Percentiles rank a stretch among this genome's conserved stretches.
These are phyloP conservation scores for Nigrospora sphaerica DNA, from an alignment of 2,329 filamentous ascomycete genomes.

Conservation along the genomic window DNA sequence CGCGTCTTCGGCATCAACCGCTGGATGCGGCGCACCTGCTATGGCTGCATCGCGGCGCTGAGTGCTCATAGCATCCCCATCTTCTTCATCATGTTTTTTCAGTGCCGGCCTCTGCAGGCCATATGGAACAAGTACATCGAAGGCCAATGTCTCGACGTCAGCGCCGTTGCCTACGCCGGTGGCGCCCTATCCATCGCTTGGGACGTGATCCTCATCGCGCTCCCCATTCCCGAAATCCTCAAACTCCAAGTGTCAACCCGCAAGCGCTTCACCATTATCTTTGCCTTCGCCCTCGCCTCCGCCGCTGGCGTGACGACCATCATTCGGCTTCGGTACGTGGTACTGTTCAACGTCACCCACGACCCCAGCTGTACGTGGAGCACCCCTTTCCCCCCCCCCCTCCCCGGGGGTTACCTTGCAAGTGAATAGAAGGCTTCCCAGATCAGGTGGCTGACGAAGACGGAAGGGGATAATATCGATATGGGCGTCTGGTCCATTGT, in stretches of 20 bases:
- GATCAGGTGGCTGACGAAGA: no score
- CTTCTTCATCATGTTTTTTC: not conserved
- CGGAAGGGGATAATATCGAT: no score
- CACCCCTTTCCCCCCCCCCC: not conserved
- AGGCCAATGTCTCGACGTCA: constrained; percentile 49
- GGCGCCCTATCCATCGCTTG: constrained; percentile 63
- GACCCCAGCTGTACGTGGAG: constrained; percentile 13
- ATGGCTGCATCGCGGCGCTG: not conserved
- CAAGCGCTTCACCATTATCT: constrained; percentile 57
- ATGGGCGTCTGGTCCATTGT: not conserved
- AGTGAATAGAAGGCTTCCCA: no score
- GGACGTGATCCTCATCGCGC: constrained; percentile 56
- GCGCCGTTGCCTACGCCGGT: constrained; percentile 59
- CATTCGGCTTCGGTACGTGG: constrained; percentile 13
- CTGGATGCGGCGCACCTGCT: not conserved
- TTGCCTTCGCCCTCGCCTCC: constrained; percentile 60
- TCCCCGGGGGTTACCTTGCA: not conserved
- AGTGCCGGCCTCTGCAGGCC: not conserved
- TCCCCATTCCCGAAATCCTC: constrained; percentile 38
- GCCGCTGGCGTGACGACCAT: constrained; percentile 14
- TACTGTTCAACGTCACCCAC: constrained; percentile 8
- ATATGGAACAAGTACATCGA: constrained; percentile 1
- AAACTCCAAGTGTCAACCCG: constrained; percentile 53
- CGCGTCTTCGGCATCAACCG: not conserved
- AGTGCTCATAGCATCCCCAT: not conserved